Conservation (phyloP, 306 rosid species). For the Phaseolus lunatus region DNA sequence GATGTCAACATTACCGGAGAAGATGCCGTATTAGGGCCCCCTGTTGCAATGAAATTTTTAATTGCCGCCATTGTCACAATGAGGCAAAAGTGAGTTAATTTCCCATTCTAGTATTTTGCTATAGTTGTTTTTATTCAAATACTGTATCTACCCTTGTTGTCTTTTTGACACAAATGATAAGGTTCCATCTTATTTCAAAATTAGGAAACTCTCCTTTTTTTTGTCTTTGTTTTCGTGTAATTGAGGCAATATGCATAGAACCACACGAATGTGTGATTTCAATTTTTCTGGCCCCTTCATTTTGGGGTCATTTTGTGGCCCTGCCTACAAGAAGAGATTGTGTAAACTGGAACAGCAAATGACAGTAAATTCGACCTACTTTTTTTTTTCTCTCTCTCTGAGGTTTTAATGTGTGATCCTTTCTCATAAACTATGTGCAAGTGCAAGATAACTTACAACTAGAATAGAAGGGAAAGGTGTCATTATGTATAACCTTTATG, state of each 20-base stretch:
- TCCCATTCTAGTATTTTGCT: not conserved
- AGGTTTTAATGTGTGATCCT: not conserved
- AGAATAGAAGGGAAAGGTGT: not conserved
- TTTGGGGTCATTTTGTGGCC: not conserved
- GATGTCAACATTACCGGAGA: constrained; percentile 78
- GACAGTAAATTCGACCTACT: not conserved
- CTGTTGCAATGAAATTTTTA: constrained; percentile 83
- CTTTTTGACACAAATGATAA: constrained; percentile 17
- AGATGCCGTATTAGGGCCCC: constrained; percentile 86
- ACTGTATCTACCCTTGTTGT: not conserved
- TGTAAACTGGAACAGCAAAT: not conserved
- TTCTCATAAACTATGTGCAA: constrained; percentile 1
- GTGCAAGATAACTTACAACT: not conserved
- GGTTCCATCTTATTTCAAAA: constrained; percentile 3
- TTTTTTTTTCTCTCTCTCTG: not conserved
- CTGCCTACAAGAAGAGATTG: not conserved
- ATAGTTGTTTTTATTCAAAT: not conserved
- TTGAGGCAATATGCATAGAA: not conserved
- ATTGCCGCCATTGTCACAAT: constrained; percentile 87
- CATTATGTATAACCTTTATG: not conserved
- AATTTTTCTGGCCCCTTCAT: not conserved
- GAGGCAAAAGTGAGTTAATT: constrained; percentile 64
- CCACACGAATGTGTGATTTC: not conserved
- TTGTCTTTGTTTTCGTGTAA: not conserved
- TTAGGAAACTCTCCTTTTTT: not conserved